Evolutionary conservation across 2,329 filamentous ascomycete species (phyloP).

Genomic region (Rhinocladiella mackenziei): DNA sequence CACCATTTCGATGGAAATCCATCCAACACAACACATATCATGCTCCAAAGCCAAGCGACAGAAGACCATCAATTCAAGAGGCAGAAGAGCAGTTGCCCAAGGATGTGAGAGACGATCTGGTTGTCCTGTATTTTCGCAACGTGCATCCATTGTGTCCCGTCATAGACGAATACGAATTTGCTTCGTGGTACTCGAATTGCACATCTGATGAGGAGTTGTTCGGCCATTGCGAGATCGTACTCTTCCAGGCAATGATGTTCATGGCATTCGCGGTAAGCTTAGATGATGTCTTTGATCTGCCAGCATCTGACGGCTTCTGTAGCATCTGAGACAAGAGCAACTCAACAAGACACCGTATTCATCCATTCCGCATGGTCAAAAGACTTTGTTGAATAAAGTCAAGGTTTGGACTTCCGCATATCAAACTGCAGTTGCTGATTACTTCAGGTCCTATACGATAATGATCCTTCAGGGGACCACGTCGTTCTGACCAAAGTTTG

Average conservation of each 20-base stretch:
- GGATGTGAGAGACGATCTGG: constrained; percentile 4
- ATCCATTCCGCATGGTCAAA: no score
- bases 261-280: background rate
- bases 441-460: background rate
- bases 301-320: no score
- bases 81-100: constrained; percentile 5
- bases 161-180: background rate
- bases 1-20: no score
- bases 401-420: background rate
- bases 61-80: no score
- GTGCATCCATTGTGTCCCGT: background rate
- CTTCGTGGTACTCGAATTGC: background rate
- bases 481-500: background rate
- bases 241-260: background rate
- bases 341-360: no score
- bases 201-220: background rate
- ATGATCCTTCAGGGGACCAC: background rate
- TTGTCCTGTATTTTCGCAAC: background rate
- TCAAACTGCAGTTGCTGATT: background rate
- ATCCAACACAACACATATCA: no score
- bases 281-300: no score
- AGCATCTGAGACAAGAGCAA: no score
- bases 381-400: background rate
- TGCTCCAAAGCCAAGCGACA: no score
- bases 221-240: background rate